Conservation (phyloP, 164 flowering plant species). For the Taxillus chinensis region DNA sequence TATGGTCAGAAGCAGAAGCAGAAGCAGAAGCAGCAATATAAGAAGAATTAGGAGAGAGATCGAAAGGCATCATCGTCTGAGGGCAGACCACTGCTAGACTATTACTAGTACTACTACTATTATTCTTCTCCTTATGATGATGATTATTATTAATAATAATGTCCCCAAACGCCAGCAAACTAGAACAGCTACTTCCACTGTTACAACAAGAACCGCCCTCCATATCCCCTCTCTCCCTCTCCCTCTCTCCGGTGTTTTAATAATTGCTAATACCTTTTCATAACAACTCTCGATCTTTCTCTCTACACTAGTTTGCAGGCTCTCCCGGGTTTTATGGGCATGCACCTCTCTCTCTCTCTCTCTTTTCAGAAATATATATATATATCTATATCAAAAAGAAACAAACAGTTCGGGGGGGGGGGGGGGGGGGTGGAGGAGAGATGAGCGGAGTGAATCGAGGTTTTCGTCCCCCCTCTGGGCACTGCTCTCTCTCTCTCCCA, state of each 20-base stretch:
- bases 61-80: slow-evolving; percentile 40
- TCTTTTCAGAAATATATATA: no score
- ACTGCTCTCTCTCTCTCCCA: neutral
- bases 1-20: no score
- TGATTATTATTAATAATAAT: slow-evolving; percentile 7
- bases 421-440: no score
- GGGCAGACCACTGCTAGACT: slow-evolving; percentile 9
- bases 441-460: no score
- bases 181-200: slow-evolving; percentile 7
- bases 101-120: slow-evolving; percentile 9
- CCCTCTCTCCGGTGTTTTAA: slow-evolving; percentile 9
- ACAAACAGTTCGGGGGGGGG: no score
- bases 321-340: no score
- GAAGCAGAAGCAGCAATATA: no score
- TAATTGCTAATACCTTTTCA: slow-evolving; percentile 5
- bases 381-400: no score
- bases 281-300: neutral
- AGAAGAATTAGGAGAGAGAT: slow-evolving; percentile 13
- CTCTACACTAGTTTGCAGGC: no score
- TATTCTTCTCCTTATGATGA: slow-evolving; percentile 5
- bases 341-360: neutral
- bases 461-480: no score
- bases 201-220: slow-evolving; percentile 30
- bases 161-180: slow-evolving; percentile 56
- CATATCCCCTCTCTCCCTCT: slow-evolving; percentile 37